Base-by-base conservation (phyloP, 1,139 yeast species). In the Blastobotrys indianensis region DNA sequence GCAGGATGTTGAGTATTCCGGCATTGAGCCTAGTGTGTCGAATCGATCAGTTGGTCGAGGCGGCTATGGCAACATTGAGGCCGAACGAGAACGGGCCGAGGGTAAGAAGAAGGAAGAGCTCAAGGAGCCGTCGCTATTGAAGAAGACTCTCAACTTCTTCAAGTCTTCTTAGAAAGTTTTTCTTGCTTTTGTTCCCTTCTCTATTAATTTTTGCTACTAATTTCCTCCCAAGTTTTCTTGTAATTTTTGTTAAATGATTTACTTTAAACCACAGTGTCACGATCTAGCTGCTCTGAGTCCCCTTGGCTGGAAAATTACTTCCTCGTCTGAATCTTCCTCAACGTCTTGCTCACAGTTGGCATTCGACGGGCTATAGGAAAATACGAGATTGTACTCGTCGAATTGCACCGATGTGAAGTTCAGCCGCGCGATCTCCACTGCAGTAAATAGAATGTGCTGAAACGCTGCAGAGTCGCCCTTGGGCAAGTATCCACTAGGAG, bases 1-100 rank as follows among this genome's bases (percentile, higher is more conserved):
- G 12, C 92, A 84, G 63, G 92, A 82, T 56, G 88, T 82, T 2
- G 88, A 80, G 44, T 56, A 53, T 17, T 55, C 51, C 4, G 51
- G 48, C 38, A 61, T 62, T 4, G 32, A 36, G 34, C 51, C 51
- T 4, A 37, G 39, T 23, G 12, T 11, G 23, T 46, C 57, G 12
- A 56, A 64, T 43, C 54, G 59, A 15, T 57, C 68, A 1, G 60
- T 65, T 36, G 71, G 71, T 39, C 55, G 71, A 11, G 71, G 71
- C 10, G 71, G 71, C 10, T 66, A 62, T 50, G 71, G 71, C 8
- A 67, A 67, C 47, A 60, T 66, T 33, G 50, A 54, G 16, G 62
- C 65, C 6, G 55, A 59, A 15, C 53, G 34, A n/a, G 13, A 37
- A 37, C 23, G 23, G 28, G 5, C 36, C 30, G 20, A n/a, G 12